These are phyloP conservation scores for Pythium diclinum DNA, from an alignment of 352 stramenopile genomes.

Conservation along the genomic window DNA sequence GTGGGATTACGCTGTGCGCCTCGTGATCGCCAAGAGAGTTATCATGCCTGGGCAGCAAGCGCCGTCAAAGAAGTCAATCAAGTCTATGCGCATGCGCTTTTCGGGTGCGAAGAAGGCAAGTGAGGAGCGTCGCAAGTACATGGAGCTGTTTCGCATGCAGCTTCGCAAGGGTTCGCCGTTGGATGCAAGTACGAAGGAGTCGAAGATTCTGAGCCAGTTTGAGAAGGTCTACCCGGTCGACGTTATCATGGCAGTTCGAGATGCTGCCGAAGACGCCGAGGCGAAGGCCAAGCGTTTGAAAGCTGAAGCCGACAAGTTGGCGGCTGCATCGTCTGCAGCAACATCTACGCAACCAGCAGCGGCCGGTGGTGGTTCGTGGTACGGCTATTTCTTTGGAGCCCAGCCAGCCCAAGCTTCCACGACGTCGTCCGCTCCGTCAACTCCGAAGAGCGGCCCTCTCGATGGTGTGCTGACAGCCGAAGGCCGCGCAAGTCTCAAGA, in stretches of 20 bases:
- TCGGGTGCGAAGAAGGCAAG: slow-evolving; percentile 51
- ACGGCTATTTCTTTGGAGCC: slow-evolving; percentile 76
- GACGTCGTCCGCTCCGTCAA: slow-evolving; percentile 8
- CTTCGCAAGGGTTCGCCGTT: slow-evolving; percentile 39
- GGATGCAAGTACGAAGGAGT: slow-evolving; percentile 41
- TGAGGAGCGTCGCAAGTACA: slow-evolving; percentile 57
- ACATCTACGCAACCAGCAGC: slow-evolving; percentile 10
- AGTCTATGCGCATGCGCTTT: slow-evolving; percentile 42
- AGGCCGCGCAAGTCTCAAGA: slow-evolving; percentile 61
- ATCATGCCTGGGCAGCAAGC: neutral
- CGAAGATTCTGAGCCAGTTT: slow-evolving; percentile 41
- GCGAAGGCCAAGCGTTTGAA: slow-evolving; percentile 26
- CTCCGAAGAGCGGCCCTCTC: slow-evolving; percentile 11
- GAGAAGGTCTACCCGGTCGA: slow-evolving; percentile 69
- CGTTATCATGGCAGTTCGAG: slow-evolving; percentile 56
- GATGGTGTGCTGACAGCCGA: slow-evolving; percentile 57
- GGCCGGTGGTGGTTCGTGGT: slow-evolving; percentile 52
- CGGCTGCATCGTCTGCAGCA: slow-evolving; percentile 24
- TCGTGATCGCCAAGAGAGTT: slow-evolving; percentile 42
- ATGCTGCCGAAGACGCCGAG: slow-evolving; percentile 60
- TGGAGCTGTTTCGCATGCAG: slow-evolving; percentile 50
- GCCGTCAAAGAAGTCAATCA: slow-evolving; percentile 9
- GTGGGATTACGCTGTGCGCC: slow-evolving; percentile 70
- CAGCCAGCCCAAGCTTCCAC: slow-evolving; percentile 12
- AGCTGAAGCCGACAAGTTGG: slow-evolving; percentile 27